Conservation (phyloP, 176 grass and related monocot species). For the Carex myosuroides region DNA sequence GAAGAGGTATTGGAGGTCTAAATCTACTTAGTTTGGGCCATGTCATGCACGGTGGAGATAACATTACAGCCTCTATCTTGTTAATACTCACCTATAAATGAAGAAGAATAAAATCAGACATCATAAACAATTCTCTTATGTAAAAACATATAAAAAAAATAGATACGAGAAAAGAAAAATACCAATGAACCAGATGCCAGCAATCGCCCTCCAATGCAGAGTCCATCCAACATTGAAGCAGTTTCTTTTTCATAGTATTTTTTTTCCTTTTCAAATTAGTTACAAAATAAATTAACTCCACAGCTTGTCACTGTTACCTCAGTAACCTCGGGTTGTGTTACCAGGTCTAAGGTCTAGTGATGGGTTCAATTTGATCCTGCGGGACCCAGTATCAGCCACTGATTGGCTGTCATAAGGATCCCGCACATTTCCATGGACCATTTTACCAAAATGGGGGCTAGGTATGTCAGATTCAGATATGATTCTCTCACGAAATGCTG, state of each 20-base stretch:
- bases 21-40: conserved; percentile 28
- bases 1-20: conserved; percentile 41
- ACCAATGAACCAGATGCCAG: conserved; percentile 17
- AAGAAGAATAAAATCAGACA: conserved; percentile 3
- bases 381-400: conserved; percentile 39
- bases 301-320: background rate
- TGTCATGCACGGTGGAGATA: conserved; percentile 5
- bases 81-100: conserved; percentile 19
- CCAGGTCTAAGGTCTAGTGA: conserved; percentile 47
- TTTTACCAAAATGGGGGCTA: conserved; percentile 63
- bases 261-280: conserved; percentile 10
- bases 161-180: background rate
- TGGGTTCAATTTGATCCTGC: conserved; percentile 50
- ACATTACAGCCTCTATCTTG: conserved; percentile 12
- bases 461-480: conserved; percentile 59
- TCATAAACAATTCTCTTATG: background rate
- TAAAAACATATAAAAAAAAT: background rate
- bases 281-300: conserved; percentile 19
- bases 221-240: background rate
- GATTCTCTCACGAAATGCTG: conserved; percentile 45
- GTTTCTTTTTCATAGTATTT: background rate
- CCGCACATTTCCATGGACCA: conserved; percentile 48
- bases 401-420: conserved; percentile 42
- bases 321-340: conserved; percentile 22
- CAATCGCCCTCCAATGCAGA: conserved; percentile 5